Percentiles rank a stretch among this genome's conserved stretches.
phyloP scores from a whole-genome alignment of 78 protist species.

The Dictyostelium purpureum region DNA sequence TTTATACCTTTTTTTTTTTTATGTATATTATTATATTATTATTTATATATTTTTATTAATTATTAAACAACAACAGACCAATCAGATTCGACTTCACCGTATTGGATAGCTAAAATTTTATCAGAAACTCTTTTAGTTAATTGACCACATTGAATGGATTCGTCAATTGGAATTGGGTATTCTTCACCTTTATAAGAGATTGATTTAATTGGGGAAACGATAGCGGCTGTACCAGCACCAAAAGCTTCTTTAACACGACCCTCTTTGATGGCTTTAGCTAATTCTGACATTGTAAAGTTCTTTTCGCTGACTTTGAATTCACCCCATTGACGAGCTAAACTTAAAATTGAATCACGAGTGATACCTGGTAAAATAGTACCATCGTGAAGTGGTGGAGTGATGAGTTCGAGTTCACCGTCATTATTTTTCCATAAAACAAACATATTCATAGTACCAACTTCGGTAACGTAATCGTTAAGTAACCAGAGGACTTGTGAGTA shows the following conservation, averaged over 20 bases:
- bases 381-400: constrained; percentile 90
- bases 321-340: constrained; percentile 83
- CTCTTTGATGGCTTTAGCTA: constrained; percentile 85
- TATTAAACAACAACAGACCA: constrained; percentile 84
- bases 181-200: constrained; percentile 89
- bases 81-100: constrained; percentile 85
- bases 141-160: constrained; percentile 64
- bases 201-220: constrained; percentile 92
- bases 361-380: constrained; percentile 98
- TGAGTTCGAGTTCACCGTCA: constrained; percentile 85
- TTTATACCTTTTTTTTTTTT: background rate
- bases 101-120: constrained; percentile 87
- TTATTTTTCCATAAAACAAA: constrained; percentile 91
- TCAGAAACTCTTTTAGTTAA: constrained; percentile 70
- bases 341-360: constrained; percentile 96
- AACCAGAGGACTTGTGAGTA: constrained; percentile 98
- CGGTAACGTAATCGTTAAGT: constrained; percentile 93
- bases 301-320: constrained; percentile 94
- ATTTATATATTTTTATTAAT: background rate
- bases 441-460: constrained; percentile 99
- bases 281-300: constrained; percentile 89
- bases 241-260: constrained; percentile 94
- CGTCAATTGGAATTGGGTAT: constrained; percentile 82
- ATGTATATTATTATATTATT: background rate
- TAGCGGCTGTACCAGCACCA: constrained; percentile 99